Base-by-base conservation (phyloP, 495 filamentous ascomycete genomes). In the Xylaria flabelliformis region DNA sequence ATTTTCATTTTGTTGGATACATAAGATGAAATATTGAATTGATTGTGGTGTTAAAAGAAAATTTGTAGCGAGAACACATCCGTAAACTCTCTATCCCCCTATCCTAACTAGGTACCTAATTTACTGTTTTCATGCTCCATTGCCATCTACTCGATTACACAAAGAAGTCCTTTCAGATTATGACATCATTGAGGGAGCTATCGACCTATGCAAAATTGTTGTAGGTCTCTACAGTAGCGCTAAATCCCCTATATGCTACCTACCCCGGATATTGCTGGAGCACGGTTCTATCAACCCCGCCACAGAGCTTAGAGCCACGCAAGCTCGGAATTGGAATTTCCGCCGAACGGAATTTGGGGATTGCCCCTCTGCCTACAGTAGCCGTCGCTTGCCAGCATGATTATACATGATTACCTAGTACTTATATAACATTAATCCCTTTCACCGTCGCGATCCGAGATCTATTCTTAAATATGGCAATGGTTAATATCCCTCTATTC, bases 241-340 rank as follows among this genome's bases (percentile, higher is more conserved):
- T 24, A 5, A 62, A 41, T 19, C 17, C 13, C 32, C 58, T 29
- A 50, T n/a, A 39, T n/a, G n/a, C n/a, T n/a, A n/a, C n/a, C n/a
- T n/a, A 64, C 61, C 36, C 59, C 76, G 74, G 74, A 69, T 76
- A 76, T 73, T 56, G 71, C 64, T 72, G 76, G 74, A 74, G 55
- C 63, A 19, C 13, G 6, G 21, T 65, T 73, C 74, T 74, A 34
- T 50, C 64, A 55, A n/a, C n/a, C n/a, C n/a, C n/a, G n/a, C n/a
- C n/a, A n/a, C n/a, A n/a, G n/a, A n/a, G n/a, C n/a, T n/a, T n/a
- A n/a, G n/a, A n/a, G n/a, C n/a, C n/a, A n/a, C 44, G 58, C 15
- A 29, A 34, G 4, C 58, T 61, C 58, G 58, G 58, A 39, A 61
- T 61, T 61, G 19, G 1, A 61, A 63, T 65, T 64, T 71, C 75